Conservation (phyloP, 768 basidiomycete genomes). For the Mycena kentingensis region DNA sequence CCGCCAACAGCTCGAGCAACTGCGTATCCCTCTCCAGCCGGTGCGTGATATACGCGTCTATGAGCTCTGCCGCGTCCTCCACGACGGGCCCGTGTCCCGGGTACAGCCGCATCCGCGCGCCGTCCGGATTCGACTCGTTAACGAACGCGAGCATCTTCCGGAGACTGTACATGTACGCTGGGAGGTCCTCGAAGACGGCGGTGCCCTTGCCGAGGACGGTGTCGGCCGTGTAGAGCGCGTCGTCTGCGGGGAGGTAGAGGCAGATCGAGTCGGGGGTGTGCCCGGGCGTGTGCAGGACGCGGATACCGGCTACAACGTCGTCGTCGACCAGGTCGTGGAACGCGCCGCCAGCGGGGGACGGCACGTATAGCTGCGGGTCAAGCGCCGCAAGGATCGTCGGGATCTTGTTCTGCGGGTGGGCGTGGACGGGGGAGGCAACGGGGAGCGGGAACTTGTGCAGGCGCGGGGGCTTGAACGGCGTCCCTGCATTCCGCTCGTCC, state of each 20-base stretch:
- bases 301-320: conserved; percentile 58
- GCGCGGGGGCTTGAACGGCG: conserved; percentile 64
- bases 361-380: conserved; percentile 46
- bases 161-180: conserved; percentile 66
- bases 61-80: too few species aligned
- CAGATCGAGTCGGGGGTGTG: conserved; percentile 88
- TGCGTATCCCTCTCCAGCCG: too few species aligned
- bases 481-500: conserved; percentile 46
- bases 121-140: too few species aligned
- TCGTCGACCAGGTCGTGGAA: conserved; percentile 63
- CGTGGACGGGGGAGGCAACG: conserved; percentile 20
- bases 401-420: conserved; percentile 34
- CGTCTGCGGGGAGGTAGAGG: conserved; percentile 67
- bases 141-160: conserved; percentile 51
- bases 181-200: conserved; percentile 84
- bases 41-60: too few species aligned
- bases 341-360: conserved; percentile 40
- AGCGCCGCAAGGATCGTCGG: conserved; percentile 44
- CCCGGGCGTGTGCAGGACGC: conserved; percentile 83
- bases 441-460: conserved; percentile 71
- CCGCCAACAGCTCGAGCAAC: too few species aligned
- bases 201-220: conserved; percentile 90
- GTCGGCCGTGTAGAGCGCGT: conserved; percentile 86
- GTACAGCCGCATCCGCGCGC: too few species aligned
- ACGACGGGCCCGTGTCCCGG: too few species aligned